phyloP scores from a whole-genome alignment of 75 land plant genomes.

The Selaginella moellendorffii region DNA sequence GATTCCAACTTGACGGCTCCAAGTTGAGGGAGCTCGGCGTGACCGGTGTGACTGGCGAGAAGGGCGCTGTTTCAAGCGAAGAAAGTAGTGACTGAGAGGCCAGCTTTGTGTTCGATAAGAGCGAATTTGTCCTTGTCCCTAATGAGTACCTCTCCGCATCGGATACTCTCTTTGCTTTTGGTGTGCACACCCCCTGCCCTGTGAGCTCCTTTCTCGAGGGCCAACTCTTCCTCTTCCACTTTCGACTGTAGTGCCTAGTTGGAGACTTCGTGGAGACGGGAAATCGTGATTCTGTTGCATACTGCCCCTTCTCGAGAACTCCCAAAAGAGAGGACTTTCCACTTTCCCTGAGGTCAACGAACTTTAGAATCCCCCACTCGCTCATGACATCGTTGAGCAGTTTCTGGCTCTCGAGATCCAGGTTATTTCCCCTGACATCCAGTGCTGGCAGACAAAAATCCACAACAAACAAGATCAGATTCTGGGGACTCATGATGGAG shows the following conservation, averaged over 20 bases:
- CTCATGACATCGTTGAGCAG: constrained; percentile 15
- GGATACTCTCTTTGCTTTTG: not conserved
- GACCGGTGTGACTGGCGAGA: too few species aligned
- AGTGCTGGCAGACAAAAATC: constrained; percentile 6
- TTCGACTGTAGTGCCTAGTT: not conserved
- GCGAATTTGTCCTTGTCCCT: too few species aligned
- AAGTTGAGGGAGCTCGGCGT: too few species aligned
- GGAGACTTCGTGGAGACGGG: not conserved
- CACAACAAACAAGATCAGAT: not conserved
- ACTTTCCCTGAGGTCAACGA: constrained; percentile 22
- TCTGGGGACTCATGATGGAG: not conserved
- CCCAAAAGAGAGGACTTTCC: not conserved
- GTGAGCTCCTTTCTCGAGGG: too few species aligned
- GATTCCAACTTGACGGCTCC: too few species aligned
- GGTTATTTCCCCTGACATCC: constrained; percentile 19
- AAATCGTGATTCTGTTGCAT: not conserved
- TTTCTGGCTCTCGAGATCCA: constrained; percentile 13
- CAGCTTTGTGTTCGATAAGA: too few species aligned
- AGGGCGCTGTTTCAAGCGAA: too few species aligned
- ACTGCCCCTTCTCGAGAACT: not conserved
- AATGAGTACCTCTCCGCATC: too few species aligned
- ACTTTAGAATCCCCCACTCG: constrained; percentile 13
- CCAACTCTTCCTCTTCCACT: not conserved
- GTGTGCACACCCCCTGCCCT: not conserved
- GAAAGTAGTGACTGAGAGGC: too few species aligned